These are phyloP conservation scores for Aspergillus puulaauensis DNA, from an alignment of 2,329 filamentous ascomycete genomes.

Conservation along the genomic window DNA sequence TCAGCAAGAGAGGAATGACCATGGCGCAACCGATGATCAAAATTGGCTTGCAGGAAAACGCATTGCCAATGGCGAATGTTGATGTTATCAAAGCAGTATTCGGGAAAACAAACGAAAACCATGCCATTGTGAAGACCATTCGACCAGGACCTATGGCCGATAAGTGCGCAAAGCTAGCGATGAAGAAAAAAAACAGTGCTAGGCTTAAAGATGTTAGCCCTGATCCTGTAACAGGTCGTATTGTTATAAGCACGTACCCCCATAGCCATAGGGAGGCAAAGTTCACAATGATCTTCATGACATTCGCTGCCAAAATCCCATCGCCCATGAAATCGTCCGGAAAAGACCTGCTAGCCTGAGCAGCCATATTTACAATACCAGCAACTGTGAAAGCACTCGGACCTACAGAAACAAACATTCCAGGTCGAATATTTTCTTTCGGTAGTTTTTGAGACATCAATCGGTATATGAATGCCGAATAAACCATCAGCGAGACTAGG, in stretches of 20 bases:
- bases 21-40: constrained; percentile 68
- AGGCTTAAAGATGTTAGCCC: constrained; percentile 45
- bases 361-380: constrained; percentile 60
- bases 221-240: background rate
- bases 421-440: constrained; percentile 70
- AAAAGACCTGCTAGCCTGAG: constrained; percentile 49
- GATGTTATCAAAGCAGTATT: constrained; percentile 74
- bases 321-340: constrained; percentile 57
- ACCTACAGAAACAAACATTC: constrained; percentile 83
- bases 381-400: constrained; percentile 69
- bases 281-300: constrained; percentile 57
- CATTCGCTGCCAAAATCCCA: constrained; percentile 53
- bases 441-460: constrained; percentile 87
- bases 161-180: constrained; percentile 73
- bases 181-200: constrained; percentile 81
- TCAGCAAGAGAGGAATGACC: constrained; percentile 62
- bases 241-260: constrained; percentile 47
- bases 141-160: constrained; percentile 61
- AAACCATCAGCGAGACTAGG: constrained; percentile 72
- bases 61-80: constrained; percentile 68
- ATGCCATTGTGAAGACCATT: constrained; percentile 79
- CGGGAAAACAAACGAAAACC: constrained; percentile 80
- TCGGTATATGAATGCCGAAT: constrained; percentile 78
- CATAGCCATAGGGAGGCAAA: constrained; percentile 77
- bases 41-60: constrained; percentile 60